Evolutionary conservation across 495 filamentous ascomycete genomes (phyloP), one percentile per base, ranked within the genome.

Genomic region (Clavariopsis aquatica): DNA sequence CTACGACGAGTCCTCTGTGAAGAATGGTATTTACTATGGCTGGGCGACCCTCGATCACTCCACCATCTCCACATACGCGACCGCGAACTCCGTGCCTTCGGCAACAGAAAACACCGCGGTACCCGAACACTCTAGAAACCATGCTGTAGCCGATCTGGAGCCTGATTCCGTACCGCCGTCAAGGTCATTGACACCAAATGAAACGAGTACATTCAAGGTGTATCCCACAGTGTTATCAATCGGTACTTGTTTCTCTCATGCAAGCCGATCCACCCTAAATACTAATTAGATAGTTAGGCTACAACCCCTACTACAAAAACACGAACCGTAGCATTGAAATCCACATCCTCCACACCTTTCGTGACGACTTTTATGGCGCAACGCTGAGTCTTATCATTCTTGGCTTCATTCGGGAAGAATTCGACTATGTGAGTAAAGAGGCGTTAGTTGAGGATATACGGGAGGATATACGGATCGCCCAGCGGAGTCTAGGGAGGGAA

Each of bases 141-240:
- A 60, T 46, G 63, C 58, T 0, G 64, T 68, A 23, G 58, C 52
- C 0, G 64, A 69, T 52, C 62, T 65, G 19, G 57, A 62, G 49
- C 2, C 45, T 2, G n/a, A 29, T 2, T 26, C 38, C 7, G 20
- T 28, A 7, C 27, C 65, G 0, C 60, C 60, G 8, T 59, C 60
- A 1, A 59, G 65, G 13, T 55, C 59, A 15, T 43, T 57, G 20
- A 51, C 49, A 2, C 45, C 55, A 13, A 49, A 10, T 13, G 2
- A 26, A 26, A 6, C 10, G 1, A 28, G 34, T 19, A 19, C 2
- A 10, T 23, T 31, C 1, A 62, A n/a, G 24, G 54, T 96, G 20
- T 90, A 87, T 74, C 90, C 90, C 0, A 95, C 96, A 79, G 93
- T 96, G 52, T 87, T 98, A 87, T 89, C 85, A 38, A 93, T 98